These are phyloP conservation scores for Candida freyschussii DNA, from an alignment of 1,139 yeast species.

Conservation along the genomic window DNA sequence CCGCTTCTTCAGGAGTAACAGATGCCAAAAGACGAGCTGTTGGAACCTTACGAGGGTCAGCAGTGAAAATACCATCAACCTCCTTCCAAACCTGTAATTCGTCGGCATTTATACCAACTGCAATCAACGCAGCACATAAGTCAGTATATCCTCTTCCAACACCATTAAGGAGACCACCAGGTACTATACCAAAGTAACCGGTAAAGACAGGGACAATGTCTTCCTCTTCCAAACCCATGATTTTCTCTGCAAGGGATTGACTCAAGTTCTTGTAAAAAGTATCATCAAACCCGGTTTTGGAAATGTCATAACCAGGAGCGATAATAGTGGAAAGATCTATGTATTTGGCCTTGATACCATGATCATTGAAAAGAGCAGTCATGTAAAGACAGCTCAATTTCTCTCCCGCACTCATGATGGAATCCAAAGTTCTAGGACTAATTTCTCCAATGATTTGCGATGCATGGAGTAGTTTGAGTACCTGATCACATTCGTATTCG, in stretches of 20 bases:
- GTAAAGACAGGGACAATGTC: constrained; percentile 78
- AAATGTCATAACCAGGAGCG: constrained; percentile 51
- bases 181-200: constrained; percentile 91
- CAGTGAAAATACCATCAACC: constrained; percentile 97
- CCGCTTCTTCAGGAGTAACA: constrained; percentile 98
- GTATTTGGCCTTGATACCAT: constrained; percentile 69
- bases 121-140: constrained; percentile 92
- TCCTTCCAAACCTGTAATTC: constrained; percentile 98
- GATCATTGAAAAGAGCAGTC: constrained; percentile 78
- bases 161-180: constrained; percentile 88
- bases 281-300: constrained; percentile 54
- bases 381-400: constrained; percentile 85
- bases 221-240: constrained; percentile 40
- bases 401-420: constrained; percentile 92
- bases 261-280: constrained; percentile 63
- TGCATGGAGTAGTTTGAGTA: constrained; percentile 71
- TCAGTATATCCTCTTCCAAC: constrained; percentile 98
- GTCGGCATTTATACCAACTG: constrained; percentile 88
- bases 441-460: constrained; percentile 91
- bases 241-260: constrained; percentile 50
- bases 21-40: constrained; percentile 78
- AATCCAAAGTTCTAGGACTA: constrained; percentile 80
- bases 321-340: constrained; percentile 74
- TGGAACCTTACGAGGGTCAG: constrained; percentile 94
- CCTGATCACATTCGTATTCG: constrained; percentile 58